A percentile compares a stretch with the other conserved stretches of the same genome.
phyloP scores from a whole-genome alignment of 179 eudicot genomes.

The Patellifolia procumbens region DNA sequence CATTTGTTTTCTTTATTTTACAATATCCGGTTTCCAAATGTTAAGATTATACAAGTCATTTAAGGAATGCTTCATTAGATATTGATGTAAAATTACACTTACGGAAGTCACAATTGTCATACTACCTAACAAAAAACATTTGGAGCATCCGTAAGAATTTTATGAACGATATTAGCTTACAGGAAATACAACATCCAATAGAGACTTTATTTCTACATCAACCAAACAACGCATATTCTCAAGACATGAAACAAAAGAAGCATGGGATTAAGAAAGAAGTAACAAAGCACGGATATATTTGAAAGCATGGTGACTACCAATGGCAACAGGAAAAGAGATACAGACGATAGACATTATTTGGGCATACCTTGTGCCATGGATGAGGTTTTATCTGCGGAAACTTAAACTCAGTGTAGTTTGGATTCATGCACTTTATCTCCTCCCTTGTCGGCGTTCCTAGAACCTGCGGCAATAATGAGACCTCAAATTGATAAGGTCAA shows the following conservation, averaged over 20 bases:
- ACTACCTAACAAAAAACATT: neutral
- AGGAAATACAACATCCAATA: neutral
- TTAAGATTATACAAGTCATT: neutral
- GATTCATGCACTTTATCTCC: conserved; percentile 97
- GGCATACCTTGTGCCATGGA: conserved; percentile 92
- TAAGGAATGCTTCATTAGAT: neutral
- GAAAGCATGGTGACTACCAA: neutral
- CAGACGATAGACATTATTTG: neutral
- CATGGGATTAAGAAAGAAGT: neutral
- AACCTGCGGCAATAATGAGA: conserved; percentile 53
- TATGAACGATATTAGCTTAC: neutral
- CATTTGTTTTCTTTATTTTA: neutral
- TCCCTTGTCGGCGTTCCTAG: conserved; percentile 96
- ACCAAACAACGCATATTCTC: neutral
- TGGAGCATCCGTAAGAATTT: neutral
- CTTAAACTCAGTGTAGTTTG: conserved; percentile 95
- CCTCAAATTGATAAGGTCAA: conserved; percentile 1
- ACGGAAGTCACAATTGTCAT: neutral
- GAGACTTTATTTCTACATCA: neutral
- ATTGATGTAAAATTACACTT: neutral
- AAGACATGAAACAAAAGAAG: neutral
- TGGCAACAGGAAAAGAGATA: conserved; percentile 2
- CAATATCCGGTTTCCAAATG: neutral
- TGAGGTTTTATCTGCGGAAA: conserved; percentile 97
- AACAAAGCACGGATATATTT: neutral